Base-by-base conservation (phyloP, 371 early-diverging fungal genomes). In the Saksenaea oblongispora region DNA sequence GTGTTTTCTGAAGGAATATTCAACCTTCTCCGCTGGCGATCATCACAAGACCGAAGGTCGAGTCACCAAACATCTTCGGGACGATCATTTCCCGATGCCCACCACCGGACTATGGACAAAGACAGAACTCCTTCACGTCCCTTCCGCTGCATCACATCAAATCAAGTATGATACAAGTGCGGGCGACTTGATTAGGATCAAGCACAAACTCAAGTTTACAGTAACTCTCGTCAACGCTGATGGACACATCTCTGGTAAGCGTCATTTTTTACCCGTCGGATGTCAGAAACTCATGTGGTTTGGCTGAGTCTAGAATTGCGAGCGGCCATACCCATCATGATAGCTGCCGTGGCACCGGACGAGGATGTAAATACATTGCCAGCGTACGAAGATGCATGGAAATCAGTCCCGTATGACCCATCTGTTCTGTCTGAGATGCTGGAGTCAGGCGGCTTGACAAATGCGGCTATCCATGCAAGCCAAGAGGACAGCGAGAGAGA, bases 181-280 rank as follows among this genome's bases (percentile, higher is more conserved):
- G 5, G 51, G 51, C 27, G 70, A 71, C 15, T 34, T 74, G 54
- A 70, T 79, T 26, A 56, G 66, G 36, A 70, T 79, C 53, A 72
- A 64, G n/a, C 79, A 79, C 57, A 75, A 72, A 28, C 42, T 79
- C 34, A 73, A 75, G 58, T 70, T 75, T 47, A 65, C 59, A 1
- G 67, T 79, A 3, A 53, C 69, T 3, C 55, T 79, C n/a, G 36
- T 66, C 26, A 73, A 71, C 58, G 34, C 35, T 10, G 71, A 71
- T 56, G 79, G 79, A 2, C 70, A 70, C 55, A 55, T 69, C n/a
- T 72, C 70, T 34, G 75, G 78, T 78, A 78, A 61, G 59, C 22
- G 28, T 18, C 54, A 13, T 64, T 31, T 31, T 17, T 54, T 56
- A 17, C 51, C 17, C 24, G 24, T 47, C 51, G n/a, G 51, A 47